A percentile compares a stretch with the other conserved stretches of the same genome.
Conservation (phyloP, 768 basidiomycete genomes). For the Chiua virens region DNA sequence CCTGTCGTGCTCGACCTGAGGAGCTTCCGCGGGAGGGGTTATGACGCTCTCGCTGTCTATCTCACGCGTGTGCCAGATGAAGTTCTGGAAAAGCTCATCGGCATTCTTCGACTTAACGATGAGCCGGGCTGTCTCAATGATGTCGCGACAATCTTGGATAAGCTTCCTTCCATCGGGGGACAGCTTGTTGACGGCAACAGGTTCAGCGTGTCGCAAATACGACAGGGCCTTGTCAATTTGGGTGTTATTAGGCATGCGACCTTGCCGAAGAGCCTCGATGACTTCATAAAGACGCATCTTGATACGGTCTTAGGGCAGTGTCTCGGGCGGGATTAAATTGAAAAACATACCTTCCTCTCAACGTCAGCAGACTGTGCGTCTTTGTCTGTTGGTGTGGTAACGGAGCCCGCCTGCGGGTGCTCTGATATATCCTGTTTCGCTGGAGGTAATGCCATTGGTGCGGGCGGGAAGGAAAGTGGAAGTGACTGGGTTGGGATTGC, state of each 20-base stretch:
- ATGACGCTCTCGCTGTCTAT: slow-evolving; percentile 40
- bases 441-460: slow-evolving; percentile 63
- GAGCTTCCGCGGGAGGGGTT: slow-evolving; percentile 38
- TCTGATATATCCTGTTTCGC: slow-evolving; percentile 61
- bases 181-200: slow-evolving; percentile 63
- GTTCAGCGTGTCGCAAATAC: slow-evolving; percentile 61
- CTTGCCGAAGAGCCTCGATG: slow-evolving; percentile 76
- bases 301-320: neutral
- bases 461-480: neutral
- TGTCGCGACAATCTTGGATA: slow-evolving; percentile 72
- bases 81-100: slow-evolving; percentile 91
- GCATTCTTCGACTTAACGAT: slow-evolving; percentile 84
- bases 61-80: slow-evolving; percentile 76
- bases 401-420: slow-evolving; percentile 55
- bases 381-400: slow-evolving; percentile 66
- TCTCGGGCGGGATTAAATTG: neutral
- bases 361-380: slow-evolving; percentile 67
- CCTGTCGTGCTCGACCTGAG: slow-evolving; percentile 56
- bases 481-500: neutral
- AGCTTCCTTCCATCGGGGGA: slow-evolving; percentile 78
- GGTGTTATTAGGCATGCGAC: slow-evolving; percentile 73
- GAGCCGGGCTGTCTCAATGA: slow-evolving; percentile 69
- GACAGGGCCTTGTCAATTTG: slow-evolving; percentile 75
- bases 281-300: slow-evolving; percentile 76
- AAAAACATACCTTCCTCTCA: slow-evolving; percentile 60